Evolutionary conservation across 2,329 filamentous ascomycete species (phyloP), one percentile per base, ranked within the genome.

Genomic region (Claviceps monticola): DNA sequence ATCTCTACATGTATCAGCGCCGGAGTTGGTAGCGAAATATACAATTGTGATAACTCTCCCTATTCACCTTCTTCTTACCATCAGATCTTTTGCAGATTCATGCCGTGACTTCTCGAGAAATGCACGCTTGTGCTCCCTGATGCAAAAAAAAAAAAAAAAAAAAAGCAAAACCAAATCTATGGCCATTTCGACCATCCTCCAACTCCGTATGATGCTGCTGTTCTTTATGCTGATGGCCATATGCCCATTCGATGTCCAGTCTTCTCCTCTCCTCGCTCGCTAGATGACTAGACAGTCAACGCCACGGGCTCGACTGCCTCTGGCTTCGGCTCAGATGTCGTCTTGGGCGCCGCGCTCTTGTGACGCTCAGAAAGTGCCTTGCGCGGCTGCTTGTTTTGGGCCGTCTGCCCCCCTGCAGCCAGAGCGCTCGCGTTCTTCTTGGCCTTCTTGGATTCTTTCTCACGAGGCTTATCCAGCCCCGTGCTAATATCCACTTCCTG

Each of bases 401-500:
- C 58, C 61, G 69, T 70, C 49, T 73, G 67, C 1, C 73, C 73
- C 9, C 71, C 71, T 1, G 74, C 74, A n/a, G 69, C 74, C 47
- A 74, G 57, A 1, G 74, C 74, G 38, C 66, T 71, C 21, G 64
- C 58, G 46, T 68, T 69, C 29, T 58, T 55, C 52, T 58, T 61
- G 19, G 60, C 61, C 57, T 61, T 63, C 48, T 61, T 66, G 4
- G 60, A 57, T 17, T 52, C 14, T 43, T 63, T 64, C 16, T 66
- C 56, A 19, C 46, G 68, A 47, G 78, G 74, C 8, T 74, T 71
- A 52, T 78, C 74, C 51, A 88, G 71, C 16, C 76, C 79, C 14
- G 88, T 68, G 36, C 74, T 71, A 51, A 73, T 64, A 61, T 96
- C 90, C 4, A 83, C 72, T 6, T 79, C 76, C 45, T 72, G 72